Conservation (phyloP, 148 eudicot species). For the Camellia granthamiana region DNA sequence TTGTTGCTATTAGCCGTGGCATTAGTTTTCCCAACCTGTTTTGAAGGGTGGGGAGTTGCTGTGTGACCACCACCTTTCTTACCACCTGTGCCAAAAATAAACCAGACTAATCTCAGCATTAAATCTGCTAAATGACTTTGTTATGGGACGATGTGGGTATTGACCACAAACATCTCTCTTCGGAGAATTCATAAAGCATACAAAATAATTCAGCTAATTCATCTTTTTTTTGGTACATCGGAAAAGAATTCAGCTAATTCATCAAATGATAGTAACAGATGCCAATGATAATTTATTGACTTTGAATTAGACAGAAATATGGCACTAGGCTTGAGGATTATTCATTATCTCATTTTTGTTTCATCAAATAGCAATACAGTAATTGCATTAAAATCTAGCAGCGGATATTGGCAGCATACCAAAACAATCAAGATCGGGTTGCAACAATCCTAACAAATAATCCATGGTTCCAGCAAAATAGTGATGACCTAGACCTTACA, state of each 20-base stretch:
- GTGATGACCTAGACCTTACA: not conserved
- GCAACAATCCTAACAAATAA: not conserved
- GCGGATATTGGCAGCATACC: not conserved
- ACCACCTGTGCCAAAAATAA: conserved; percentile 16
- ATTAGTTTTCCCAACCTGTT: conserved; percentile 45
- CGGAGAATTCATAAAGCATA: not conserved
- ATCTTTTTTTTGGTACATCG: not conserved
- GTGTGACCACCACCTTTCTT: conserved; percentile 49
- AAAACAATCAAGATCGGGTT: no score
- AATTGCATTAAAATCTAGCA: not conserved
- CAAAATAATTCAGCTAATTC: not conserved
- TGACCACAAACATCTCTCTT: not conserved
- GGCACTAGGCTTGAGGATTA: no score
- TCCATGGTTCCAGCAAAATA: not conserved
- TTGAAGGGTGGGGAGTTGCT: conserved; percentile 51
- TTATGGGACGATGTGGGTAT: not conserved
- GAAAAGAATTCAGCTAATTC: not conserved
- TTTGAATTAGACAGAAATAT: not conserved
- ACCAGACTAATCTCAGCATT: not conserved
- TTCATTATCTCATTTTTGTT: no score
- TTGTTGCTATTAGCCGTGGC: conserved; percentile 31
- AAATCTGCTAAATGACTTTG: not conserved
- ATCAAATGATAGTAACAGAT: not conserved
- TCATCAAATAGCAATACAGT: not conserved
- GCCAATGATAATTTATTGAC: not conserved